Base-by-base conservation (phyloP, 139 green algal genomes). In the Desmodesmus armatus region DNA sequence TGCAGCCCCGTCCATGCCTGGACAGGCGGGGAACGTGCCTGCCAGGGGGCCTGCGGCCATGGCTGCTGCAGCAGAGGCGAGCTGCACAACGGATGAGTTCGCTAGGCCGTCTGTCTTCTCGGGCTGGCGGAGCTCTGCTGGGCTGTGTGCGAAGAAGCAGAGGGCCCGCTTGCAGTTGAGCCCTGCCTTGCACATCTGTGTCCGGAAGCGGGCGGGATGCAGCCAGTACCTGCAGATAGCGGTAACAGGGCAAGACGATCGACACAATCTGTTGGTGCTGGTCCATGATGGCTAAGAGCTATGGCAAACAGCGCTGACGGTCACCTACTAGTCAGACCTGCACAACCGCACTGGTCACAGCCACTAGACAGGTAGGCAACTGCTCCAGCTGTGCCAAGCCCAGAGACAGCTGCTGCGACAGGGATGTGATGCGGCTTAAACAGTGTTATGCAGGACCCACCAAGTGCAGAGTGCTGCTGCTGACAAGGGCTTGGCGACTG, bases 131-230 rank as follows among this genome's bases (percentile, higher is more conserved):
- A 85, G 47, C 66, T 85, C 65, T 9, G 29, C 65, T 41, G 37
- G 19, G 19, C 17, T 63, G 66, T 85, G 80, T 21, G 80, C 80
- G 31, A 85, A 85, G 66, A 85, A 85, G 33, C 80, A 85, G 17
- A 85, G 41, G 1, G 43, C 27, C 29, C 80, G 44, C 23, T 40
- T 58, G 80, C 80, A 85, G 29, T 31, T 47, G 25, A 47, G 21
- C 9, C 66, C 80, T 27, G 39, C 41, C 87, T 95, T 96, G 90
- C 95, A 97, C 44, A 95, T 91, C 88, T 96, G 93, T 5, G 95
- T 98, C 78, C 96, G 87, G 87, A 96, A 98, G 80, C 92, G 91
- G 3, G 91, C 88, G 2, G 96, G 96, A 88, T 98, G 96, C 85
- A 98, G 93, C 93, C 94, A 97, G 92, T 88, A 96, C 87, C 67